Percentiles rank a stretch among this genome's conserved stretches.
phyloP scores from a whole-genome alignment of 805 yeast species.

The Limtongozyma cylindracea region DNA sequence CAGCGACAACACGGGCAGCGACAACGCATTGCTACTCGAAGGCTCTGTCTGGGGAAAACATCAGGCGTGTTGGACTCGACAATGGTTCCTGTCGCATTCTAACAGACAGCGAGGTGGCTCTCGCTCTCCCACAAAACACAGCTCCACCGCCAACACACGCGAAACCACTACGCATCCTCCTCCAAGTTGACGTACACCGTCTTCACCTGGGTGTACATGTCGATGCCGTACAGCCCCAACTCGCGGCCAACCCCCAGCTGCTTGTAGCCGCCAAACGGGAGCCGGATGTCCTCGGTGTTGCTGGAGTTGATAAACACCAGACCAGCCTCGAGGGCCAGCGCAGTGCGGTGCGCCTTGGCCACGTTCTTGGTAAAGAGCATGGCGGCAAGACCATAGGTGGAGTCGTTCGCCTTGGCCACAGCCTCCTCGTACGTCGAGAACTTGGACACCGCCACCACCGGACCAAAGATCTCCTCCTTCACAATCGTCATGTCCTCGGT shows the following conservation, averaged over 20 bases:
- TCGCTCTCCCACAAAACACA: too few species aligned
- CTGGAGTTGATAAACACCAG: slow-evolving; percentile 42
- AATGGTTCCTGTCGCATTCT: too few species aligned
- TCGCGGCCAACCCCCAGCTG: slow-evolving; percentile 52
- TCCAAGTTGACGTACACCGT: too few species aligned
- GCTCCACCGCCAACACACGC: too few species aligned
- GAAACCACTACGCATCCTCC: too few species aligned
- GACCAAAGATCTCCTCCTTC: slow-evolving; percentile 41
- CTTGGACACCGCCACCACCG: slow-evolving; percentile 34
- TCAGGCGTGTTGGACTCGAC: too few species aligned
- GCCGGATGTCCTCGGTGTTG: slow-evolving; percentile 23
- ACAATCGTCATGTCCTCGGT: slow-evolving; percentile 22
- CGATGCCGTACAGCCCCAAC: slow-evolving; percentile 36
- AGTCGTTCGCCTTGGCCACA: slow-evolving; percentile 23
- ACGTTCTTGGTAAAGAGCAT: slow-evolving; percentile 28
- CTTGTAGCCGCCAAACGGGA: slow-evolving; percentile 38
- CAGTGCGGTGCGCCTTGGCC: slow-evolving; percentile 21
- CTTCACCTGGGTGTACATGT: slow-evolving; percentile 29
- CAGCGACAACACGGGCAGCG: too few species aligned
- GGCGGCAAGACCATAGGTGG: slow-evolving; percentile 31
- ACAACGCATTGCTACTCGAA: too few species aligned
- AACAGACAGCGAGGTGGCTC: too few species aligned
- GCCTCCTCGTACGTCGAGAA: slow-evolving; percentile 49
- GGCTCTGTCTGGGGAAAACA: too few species aligned
- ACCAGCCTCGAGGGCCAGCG: slow-evolving; percentile 35